These are phyloP conservation scores for Bacidia rubella DNA, from an alignment of 495 filamentous ascomycete species.

Conservation along the genomic window DNA sequence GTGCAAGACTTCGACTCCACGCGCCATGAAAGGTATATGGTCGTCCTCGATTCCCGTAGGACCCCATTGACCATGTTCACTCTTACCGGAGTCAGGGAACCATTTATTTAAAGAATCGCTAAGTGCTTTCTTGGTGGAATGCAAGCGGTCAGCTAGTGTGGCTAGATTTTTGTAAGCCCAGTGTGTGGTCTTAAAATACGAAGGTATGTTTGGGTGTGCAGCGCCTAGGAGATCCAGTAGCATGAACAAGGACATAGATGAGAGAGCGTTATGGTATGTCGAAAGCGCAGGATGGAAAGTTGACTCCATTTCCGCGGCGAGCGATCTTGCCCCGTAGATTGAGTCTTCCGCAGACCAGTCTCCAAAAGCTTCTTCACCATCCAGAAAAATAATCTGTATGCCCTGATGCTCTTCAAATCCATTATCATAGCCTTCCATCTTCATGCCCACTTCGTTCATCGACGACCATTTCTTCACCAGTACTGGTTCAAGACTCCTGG, in stretches of 20 bases:
- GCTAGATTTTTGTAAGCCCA: constrained; percentile 78
- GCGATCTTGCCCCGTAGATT: constrained; percentile 69
- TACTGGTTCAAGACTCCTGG: constrained; percentile 63
- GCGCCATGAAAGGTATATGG: constrained; percentile 72
- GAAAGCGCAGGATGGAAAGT: constrained; percentile 53
- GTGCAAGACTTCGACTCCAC: constrained; percentile 81
- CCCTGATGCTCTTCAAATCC: constrained; percentile 58
- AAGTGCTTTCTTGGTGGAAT: constrained; percentile 29
- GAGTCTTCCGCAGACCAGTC: constrained; percentile 68
- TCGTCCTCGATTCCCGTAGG: constrained; percentile 60
- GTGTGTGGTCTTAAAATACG: constrained; percentile 77
- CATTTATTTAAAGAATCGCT: constrained; percentile 37
- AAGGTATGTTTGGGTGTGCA: constrained; percentile 53
- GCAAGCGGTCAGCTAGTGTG: constrained; percentile 51
- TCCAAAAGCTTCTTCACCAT: constrained; percentile 88
- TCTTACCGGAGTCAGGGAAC: constrained; percentile 43
- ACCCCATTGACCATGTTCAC: constrained; percentile 28
- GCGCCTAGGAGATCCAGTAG: constrained; percentile 84
- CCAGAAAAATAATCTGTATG: constrained; percentile 78
- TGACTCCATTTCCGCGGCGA: constrained; percentile 63
- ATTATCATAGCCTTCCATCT: constrained; percentile 23
- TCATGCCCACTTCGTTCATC: constrained; percentile 45
- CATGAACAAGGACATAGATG: constrained; percentile 75
- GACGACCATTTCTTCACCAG: constrained; percentile 68
- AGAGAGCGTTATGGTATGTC: constrained; percentile 55